Base-by-base conservation (phyloP, 768 basidiomycete species). In the Tricholoma terreum region DNA sequence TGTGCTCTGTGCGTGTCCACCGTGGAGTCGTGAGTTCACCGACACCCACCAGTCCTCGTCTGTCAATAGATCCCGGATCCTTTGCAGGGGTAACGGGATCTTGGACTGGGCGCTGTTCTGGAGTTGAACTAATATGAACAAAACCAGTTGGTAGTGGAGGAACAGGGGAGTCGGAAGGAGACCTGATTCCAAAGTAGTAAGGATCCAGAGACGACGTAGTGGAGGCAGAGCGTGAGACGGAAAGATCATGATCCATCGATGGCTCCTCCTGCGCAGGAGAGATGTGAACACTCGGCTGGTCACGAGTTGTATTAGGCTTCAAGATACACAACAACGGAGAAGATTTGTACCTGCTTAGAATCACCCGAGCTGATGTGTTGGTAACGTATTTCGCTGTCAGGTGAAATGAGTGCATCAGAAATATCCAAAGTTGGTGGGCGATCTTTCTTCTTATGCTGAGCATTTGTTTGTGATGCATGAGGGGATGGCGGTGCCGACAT, bases 21-120 rank as follows among this genome's bases (percentile, higher is more conserved):
- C 94, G 84, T 49, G 97, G 97, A n/a, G 97, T 99, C 17, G 94
- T 78, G 31, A 98, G 83, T 73, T 99, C 97, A 35, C 97, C 97
- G 5, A 98, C 90, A 22, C 97, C 97, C 53, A 98, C 85, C 38
- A 98, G 84, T 35, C 86, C 89, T 15, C 85, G 81, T 57, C 97
- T 81, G 75, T 98, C 94, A 59, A 94, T 93, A 62, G 76, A 70
- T 19, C 90, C 84, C 19, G 90, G 88, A 73, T 93, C 87, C 58
- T 83, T 81, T 33, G 81, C 86, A 8, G 92, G 92, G 0, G 91
- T 90, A 35, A 84, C 73, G 15, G 87, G 85, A 60, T 86, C 83
- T 50, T 70, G 69, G 38, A 71, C 61, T 30, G 70, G 67, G 42
- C 74, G 75, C 46, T 80, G 81, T 62, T 90, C 89, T 33, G 89